Percentiles rank a stretch among this genome's conserved stretches.
phyloP scores from a whole-genome alignment of 768 basidiomycete species.

The Psilocybe subaeruginosa region DNA sequence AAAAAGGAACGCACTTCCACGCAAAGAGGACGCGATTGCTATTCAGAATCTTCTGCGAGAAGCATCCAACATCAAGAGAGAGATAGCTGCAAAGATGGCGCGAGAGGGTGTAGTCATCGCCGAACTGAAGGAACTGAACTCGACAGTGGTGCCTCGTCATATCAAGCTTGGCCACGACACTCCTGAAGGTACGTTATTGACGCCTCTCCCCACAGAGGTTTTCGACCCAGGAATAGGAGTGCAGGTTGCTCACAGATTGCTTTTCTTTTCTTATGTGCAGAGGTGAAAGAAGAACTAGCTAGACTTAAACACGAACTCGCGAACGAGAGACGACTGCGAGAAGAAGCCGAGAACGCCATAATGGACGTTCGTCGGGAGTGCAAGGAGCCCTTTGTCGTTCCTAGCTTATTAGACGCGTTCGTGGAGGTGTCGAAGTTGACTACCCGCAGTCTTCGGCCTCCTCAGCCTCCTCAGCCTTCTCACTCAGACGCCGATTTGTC shows the following conservation, averaged over 20 bases:
- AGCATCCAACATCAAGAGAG: constrained; percentile 28
- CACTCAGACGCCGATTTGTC: not conserved
- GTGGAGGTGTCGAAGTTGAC: constrained; percentile 49
- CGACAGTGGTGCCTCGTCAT: constrained; percentile 10
- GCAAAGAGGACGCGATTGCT: not conserved
- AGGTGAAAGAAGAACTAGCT: constrained; percentile 25
- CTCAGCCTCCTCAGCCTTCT: not conserved
- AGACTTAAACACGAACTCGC: constrained; percentile 37
- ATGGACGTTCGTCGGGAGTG: constrained; percentile 53
- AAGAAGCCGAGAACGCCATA: constrained; percentile 47
- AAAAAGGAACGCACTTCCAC: not conserved
- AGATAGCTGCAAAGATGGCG: constrained; percentile 25
- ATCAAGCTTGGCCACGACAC: not conserved
- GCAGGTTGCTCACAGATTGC: not conserved
- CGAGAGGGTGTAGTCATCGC: constrained; percentile 28
- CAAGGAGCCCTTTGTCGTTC: constrained; percentile 56
- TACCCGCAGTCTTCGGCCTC: constrained; percentile 24
- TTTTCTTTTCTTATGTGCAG: constrained; percentile 17
- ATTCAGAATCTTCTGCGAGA: constrained; percentile 27
- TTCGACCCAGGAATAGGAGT: not conserved
- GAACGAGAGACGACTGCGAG: constrained; percentile 36
- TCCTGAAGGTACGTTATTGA: not conserved
- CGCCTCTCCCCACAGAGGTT: not conserved
- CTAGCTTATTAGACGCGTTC: constrained; percentile 58
- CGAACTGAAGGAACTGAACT: constrained; percentile 26